Evolutionary conservation across 2,329 filamentous ascomycete species (phyloP).

Genomic region (Aureobasidium mangrovei): DNA sequence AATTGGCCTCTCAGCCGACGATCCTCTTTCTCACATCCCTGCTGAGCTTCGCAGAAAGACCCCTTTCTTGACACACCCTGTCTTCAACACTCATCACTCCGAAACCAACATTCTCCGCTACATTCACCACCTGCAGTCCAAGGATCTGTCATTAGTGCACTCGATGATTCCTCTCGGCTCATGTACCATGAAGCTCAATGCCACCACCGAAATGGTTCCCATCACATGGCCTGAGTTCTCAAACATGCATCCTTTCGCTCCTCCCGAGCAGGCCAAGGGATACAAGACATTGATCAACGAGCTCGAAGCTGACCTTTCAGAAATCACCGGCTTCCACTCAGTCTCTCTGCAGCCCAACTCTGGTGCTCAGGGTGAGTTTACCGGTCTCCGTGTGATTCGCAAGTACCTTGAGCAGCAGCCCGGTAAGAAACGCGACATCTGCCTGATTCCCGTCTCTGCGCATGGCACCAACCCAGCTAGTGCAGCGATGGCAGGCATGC

Average conservation of each 20-base stretch:
- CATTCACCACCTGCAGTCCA: conserved; percentile 86
- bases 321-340: conserved; percentile 84
- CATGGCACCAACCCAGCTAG: conserved; percentile 95
- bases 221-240: conserved; percentile 69
- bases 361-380: conserved; percentile 90
- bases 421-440: conserved; percentile 72
- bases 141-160: conserved; percentile 86
- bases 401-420: conserved; percentile 66
- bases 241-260: conserved; percentile 73
- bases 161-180: conserved; percentile 97
- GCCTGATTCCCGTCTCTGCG: conserved; percentile 87
- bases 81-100: conserved; percentile 91
- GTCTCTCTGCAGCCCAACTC: conserved; percentile 91
- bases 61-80: conserved; percentile 73
- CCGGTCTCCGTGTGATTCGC: conserved; percentile 79
- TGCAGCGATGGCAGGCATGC: conserved; percentile 92
- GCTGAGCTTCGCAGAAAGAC: conserved; percentile 60
- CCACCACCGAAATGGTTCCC: conserved; percentile 85
- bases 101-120: conserved; percentile 92
- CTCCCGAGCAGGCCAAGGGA: conserved; percentile 53
- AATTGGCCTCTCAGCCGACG: conserved; percentile 28
- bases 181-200: conserved; percentile 98
- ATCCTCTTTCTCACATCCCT: conserved; percentile 39
- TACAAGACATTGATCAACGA: conserved; percentile 63
- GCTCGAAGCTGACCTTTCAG: conserved; percentile 65